Percentiles rank a stretch among this genome's conserved stretches.
Conservation (phyloP, 306 rosid genomes). For the Vigna reflexopilosa region DNA sequence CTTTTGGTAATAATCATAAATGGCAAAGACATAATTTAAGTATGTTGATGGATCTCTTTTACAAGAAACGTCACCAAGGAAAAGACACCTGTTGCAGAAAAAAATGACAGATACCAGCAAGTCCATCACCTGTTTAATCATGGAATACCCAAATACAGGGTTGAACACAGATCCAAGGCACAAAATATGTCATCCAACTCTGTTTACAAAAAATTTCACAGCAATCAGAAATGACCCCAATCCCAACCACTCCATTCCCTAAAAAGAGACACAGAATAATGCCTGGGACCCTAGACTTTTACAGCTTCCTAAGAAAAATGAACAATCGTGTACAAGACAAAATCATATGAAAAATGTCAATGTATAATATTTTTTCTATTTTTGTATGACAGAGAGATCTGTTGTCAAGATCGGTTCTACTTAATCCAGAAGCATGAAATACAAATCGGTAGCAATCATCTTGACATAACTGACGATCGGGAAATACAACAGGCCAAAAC, state of each 20-base stretch:
- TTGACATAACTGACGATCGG: too few species aligned
- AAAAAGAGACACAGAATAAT: not conserved
- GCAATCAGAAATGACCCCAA: not conserved
- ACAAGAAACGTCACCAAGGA: conserved; percentile 86
- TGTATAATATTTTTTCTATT: not conserved
- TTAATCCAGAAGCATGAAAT: conserved; percentile 13
- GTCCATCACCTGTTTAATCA: conserved; percentile 34
- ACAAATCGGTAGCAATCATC: not conserved
- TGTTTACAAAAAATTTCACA: conserved; percentile 10
- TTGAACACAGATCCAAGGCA: conserved; percentile 26
- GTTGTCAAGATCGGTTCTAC: not conserved
- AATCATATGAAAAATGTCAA: conserved; percentile 23
- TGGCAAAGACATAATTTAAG: conserved; percentile 55
- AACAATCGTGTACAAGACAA: conserved; percentile 15
- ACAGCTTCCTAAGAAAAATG: conserved; percentile 1
- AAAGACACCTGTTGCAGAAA: conserved; percentile 65
- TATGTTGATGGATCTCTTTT: conserved; percentile 73
- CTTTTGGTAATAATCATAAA: conserved; percentile 66
- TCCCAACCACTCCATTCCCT: not conserved
- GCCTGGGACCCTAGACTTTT: not conserved
- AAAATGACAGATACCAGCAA: conserved; percentile 33
- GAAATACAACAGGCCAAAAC: not conserved
- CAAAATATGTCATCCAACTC: conserved; percentile 2
- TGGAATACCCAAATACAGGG: conserved; percentile 3
- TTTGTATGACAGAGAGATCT: not conserved